phyloP scores from a whole-genome alignment of 352 stramenopile species.

The Globisporangium carolinianum region DNA sequence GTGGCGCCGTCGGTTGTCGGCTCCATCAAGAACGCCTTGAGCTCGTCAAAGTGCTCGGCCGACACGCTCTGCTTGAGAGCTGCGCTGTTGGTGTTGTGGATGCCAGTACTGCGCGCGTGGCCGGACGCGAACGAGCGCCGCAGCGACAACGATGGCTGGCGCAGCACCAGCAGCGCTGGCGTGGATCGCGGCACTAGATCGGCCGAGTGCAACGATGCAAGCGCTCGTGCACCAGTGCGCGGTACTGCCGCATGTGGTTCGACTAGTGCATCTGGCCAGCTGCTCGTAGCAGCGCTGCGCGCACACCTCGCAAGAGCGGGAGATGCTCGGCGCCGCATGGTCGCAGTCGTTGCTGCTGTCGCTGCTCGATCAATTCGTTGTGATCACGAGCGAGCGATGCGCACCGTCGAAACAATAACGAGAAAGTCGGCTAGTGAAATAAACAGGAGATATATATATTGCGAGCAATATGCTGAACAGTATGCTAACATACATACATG shows the following conservation, averaged over 20 bases:
- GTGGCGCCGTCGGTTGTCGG: conserved; percentile 25
- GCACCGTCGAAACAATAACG: not conserved
- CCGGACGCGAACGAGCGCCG: conserved; percentile 1
- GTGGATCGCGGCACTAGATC: not conserved
- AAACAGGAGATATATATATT: not conserved
- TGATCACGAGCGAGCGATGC: not conserved
- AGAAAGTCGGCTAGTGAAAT: not conserved
- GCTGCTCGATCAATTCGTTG: not conserved
- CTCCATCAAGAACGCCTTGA: conserved; percentile 56
- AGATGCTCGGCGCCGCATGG: not conserved
- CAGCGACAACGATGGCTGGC: not conserved
- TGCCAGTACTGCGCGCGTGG: not conserved
- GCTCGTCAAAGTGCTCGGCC: conserved; percentile 41
- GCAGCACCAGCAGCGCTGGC: not conserved
- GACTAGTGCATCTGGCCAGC: not conserved
- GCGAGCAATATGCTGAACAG: not conserved
- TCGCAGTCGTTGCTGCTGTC: not conserved
- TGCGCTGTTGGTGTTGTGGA: not conserved
- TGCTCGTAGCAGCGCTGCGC: not conserved
- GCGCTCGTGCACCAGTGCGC: not conserved
- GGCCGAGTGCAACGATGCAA: not conserved
- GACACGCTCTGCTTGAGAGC: conserved; percentile 7
- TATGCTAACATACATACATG: not conserved
- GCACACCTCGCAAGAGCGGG: conserved; percentile 1
- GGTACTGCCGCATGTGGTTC: not conserved